Evolutionary conservation across 257 asterid genomes (phyloP).

Genomic region (Ilex aquifolium): DNA sequence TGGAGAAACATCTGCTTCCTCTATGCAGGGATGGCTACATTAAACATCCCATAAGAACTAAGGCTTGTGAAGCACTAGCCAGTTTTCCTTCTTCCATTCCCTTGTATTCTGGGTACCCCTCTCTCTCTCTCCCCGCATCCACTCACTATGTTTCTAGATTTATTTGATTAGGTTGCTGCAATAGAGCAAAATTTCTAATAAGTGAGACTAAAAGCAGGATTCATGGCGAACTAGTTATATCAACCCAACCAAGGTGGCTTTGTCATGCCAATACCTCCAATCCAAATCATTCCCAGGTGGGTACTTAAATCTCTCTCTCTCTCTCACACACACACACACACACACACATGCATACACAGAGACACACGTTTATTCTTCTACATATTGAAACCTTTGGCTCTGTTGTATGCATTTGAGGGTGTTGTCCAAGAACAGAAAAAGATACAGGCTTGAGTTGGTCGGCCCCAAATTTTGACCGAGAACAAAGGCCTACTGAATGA

Average conservation of each 20-base stretch:
- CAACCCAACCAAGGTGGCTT: constrained; percentile 63
- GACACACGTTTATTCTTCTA: too few species aligned
- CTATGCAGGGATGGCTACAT: constrained; percentile 50
- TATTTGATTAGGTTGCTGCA: background rate
- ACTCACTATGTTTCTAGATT: background rate
- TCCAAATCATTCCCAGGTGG: constrained; percentile 26
- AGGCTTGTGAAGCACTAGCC: constrained; percentile 60
- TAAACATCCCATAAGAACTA: constrained; percentile 44
- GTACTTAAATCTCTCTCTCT: background rate
- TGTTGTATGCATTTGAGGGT: too few species aligned
- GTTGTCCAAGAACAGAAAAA: too few species aligned
- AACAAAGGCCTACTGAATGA: too few species aligned
- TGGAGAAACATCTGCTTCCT: constrained; percentile 10
- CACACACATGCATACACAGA: constrained; percentile 11
- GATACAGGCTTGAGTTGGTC: background rate
- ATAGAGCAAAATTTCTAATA: background rate
- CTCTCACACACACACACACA: too few species aligned
- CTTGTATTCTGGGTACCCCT: constrained; percentile 66
- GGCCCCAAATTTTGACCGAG: background rate
- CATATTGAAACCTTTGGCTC: too few species aligned
- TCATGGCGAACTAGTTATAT: constrained; percentile 79
- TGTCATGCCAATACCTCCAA: constrained; percentile 22
- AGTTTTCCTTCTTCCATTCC: constrained; percentile 49
- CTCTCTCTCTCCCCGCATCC: background rate
- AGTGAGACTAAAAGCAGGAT: constrained; percentile 32